These are phyloP conservation scores for Cyclaneusma minus DNA, from an alignment of 2,329 filamentous ascomycete species.

Conservation along the genomic window DNA sequence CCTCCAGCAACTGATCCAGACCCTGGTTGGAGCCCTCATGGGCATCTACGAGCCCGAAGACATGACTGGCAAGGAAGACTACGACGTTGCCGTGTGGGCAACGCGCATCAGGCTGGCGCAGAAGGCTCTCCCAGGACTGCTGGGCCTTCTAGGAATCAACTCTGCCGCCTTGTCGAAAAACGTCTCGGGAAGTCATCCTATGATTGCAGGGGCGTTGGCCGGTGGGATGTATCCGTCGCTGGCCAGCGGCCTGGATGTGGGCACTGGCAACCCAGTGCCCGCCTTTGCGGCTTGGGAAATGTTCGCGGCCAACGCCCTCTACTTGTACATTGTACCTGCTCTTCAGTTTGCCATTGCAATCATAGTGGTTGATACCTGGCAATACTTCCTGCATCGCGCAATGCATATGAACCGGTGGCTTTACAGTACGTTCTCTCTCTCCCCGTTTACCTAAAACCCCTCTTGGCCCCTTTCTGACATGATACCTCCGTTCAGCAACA, in stretches of 20 bases:
- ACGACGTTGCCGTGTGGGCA: slow-evolving; percentile 84
- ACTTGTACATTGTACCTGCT: slow-evolving; percentile 61
- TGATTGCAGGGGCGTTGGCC: slow-evolving; percentile 58
- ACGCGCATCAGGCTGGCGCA: slow-evolving; percentile 67
- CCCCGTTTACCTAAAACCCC: neutral
- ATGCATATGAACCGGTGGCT: slow-evolving; percentile 99
- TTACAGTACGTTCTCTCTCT: slow-evolving; percentile 58
- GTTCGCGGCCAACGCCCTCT: slow-evolving; percentile 56
- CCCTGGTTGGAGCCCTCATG: slow-evolving; percentile 50
- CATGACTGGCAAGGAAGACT: slow-evolving; percentile 61
- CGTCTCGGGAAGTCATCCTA: slow-evolving; percentile 53
- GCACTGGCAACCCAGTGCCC: slow-evolving; percentile 38
- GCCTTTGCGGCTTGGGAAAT: slow-evolving; percentile 79
- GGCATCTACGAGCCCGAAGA: slow-evolving; percentile 59
- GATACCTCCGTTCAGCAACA: slow-evolving; percentile 37
- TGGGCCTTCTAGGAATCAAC: slow-evolving; percentile 63
- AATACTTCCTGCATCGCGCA: slow-evolving; percentile 88
- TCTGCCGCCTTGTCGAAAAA: slow-evolving; percentile 60
- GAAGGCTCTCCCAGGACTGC: slow-evolving; percentile 55
- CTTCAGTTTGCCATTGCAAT: slow-evolving; percentile 66
- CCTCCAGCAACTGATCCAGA: slow-evolving; percentile 83
- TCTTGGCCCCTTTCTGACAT: slow-evolving; percentile 2
- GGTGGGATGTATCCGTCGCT: slow-evolving; percentile 71
- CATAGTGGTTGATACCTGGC: slow-evolving; percentile 82
- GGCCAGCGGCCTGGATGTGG: slow-evolving; percentile 38